Base-by-base conservation (phyloP, 768 basidiomycete species). In the Lepiota venenata region DNA sequence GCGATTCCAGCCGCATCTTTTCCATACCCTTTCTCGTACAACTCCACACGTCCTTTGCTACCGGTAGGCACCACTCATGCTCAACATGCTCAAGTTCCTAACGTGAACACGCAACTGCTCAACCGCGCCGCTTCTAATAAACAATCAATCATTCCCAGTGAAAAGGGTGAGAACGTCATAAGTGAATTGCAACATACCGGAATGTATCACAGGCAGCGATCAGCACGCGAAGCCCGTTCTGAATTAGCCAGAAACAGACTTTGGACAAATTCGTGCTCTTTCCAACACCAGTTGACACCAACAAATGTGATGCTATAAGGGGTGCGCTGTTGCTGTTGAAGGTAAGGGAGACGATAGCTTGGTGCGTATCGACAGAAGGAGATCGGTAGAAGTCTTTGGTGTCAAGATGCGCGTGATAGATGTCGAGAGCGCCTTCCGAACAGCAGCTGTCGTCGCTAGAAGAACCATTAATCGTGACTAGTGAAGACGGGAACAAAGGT, bases 201-300 rank as follows among this genome's bases (percentile, higher is more conserved):
- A 99, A 99, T 6, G 97, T 98, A 67, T 99, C 97, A 66, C 97
- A 99, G 11, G 97, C 97, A 40, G 97, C 97, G 62, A 99, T 98
- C 60, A 99, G 77, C 38, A 99, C 96, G 38, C 88, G 78, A 37
- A 96, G 70, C 4, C 89, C 87, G 64, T 99, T 99, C 71, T 99
- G 97, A 50, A 99, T 87, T 37, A 99, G 77, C 97, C 97, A 99
- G 73, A 98, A 99, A 71, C 93, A 95, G 47, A 99, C 96, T 75
- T 99, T 99, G 40, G 89, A 91, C 39, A 99, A 73, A 70, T 98
- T 99, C 5, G 97, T 98, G 62, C 93, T 96, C 75, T 99, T 99
- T 29, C 97, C 97, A 21, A 99, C 97, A 21, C 97, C 97, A n/a
- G 64, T 99, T 99, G 36, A 99, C 97, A 12, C 97, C 97, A 39